These are phyloP conservation scores for Globisporangium cylindrosporum DNA, from an alignment of 352 stramenopile species.

Conservation along the genomic window DNA sequence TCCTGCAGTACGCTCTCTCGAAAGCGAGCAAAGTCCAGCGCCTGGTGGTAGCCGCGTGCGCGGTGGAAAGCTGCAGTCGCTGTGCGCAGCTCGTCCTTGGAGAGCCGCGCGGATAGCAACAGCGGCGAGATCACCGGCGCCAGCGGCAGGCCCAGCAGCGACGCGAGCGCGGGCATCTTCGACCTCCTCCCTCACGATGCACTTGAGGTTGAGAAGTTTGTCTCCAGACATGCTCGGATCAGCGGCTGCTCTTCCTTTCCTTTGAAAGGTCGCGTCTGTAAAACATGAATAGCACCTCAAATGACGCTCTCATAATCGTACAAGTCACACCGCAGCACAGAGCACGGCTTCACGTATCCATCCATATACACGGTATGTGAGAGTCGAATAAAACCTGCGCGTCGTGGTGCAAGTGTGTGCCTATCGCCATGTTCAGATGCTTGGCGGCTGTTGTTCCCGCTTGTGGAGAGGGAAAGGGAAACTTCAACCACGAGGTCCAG, in stretches of 20 bases:
- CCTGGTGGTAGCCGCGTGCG: constrained; percentile 30
- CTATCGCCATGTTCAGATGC: not conserved
- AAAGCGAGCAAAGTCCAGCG: constrained; percentile 33
- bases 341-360: not conserved
- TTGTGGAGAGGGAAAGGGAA: not conserved
- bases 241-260: not conserved
- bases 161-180: constrained; percentile 14
- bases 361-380: not conserved
- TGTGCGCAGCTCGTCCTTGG: constrained; percentile 23
- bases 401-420: not conserved
- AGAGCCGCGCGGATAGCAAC: constrained; percentile 24
- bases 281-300: not conserved
- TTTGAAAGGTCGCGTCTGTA: not conserved
- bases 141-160: constrained; percentile 20
- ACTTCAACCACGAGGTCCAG: not conserved
- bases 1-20: constrained; percentile 37
- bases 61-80: constrained; percentile 38
- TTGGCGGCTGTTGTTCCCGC: no score
- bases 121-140: constrained; percentile 24
- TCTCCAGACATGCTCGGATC: not conserved
- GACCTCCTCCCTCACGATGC: not conserved
- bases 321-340: no score
- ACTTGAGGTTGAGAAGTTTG: not conserved
- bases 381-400: not conserved
- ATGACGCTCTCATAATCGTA: no score